Evolutionary conservation across 352 stramenopile genomes (phyloP).

Genomic region (Globisporangium parvum): DNA sequence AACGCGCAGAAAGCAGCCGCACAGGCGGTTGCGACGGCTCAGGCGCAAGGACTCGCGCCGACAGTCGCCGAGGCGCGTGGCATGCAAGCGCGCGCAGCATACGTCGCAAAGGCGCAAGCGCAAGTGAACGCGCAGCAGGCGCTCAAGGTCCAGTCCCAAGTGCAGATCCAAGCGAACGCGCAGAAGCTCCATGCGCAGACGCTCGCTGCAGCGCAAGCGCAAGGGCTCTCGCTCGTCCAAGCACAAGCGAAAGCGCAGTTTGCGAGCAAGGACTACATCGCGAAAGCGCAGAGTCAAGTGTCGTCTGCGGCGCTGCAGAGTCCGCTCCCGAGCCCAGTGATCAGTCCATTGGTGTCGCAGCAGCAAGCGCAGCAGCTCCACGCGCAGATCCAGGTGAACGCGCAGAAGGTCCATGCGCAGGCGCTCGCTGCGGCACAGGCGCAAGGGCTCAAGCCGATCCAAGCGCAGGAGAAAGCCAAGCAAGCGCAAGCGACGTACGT

Average conservation of each 20-base stretch:
- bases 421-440: slow-evolving; percentile 82
- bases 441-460: slow-evolving; percentile 77
- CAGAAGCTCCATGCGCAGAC: slow-evolving; percentile 87
- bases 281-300: slow-evolving; percentile 80
- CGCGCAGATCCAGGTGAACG: slow-evolving; percentile 86
- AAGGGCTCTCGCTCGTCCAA: slow-evolving; percentile 81
- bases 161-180: slow-evolving; percentile 86
- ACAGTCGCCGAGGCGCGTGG: slow-evolving; percentile 67
- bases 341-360: slow-evolving; percentile 56
- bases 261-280: slow-evolving; percentile 87
- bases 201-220: slow-evolving; percentile 71
- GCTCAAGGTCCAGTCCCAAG: slow-evolving; percentile 81
- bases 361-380: slow-evolving; percentile 85
- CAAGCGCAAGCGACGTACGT: slow-evolving; percentile 86
- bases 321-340: slow-evolving; percentile 36
- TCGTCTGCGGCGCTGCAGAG: slow-evolving; percentile 55
- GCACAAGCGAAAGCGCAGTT: slow-evolving; percentile 84
- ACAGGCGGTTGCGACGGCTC: slow-evolving; percentile 68
- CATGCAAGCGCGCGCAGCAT: slow-evolving; percentile 78
- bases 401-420: slow-evolving; percentile 85
- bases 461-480: slow-evolving; percentile 88
- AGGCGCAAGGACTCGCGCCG: slow-evolving; percentile 71
- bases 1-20: slow-evolving; percentile 81
- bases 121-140: slow-evolving; percentile 80
- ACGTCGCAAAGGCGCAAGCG: slow-evolving; percentile 81